Conservation (phyloP, 768 basidiomycete species). For the Mycena latifolia region DNA sequence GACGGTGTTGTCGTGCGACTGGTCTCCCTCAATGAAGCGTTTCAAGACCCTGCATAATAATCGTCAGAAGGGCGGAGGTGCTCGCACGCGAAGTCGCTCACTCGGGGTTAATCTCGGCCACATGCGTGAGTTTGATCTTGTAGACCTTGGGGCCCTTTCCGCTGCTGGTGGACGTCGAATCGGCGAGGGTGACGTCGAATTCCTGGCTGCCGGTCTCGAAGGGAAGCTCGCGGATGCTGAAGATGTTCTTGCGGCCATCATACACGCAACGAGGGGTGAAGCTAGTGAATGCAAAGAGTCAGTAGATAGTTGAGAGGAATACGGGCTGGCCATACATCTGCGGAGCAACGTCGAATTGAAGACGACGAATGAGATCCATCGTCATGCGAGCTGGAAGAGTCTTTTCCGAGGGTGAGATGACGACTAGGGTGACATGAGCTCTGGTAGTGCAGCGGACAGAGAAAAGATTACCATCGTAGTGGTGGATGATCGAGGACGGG, state of each 20-base stretch:
- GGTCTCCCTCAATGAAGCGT: constrained; percentile 67
- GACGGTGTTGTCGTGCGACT: constrained; percentile 66
- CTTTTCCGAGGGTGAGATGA: constrained; percentile 78
- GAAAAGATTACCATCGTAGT: constrained; percentile 77
- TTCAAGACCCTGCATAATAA: constrained; percentile 63
- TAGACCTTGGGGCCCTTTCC: constrained; percentile 71
- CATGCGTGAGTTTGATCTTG: constrained; percentile 69
- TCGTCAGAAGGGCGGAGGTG: not conserved
- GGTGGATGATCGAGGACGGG: constrained; percentile 56
- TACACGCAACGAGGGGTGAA: constrained; percentile 78
- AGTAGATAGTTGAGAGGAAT: too few species aligned
- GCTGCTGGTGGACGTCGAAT: constrained; percentile 46
- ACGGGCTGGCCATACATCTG: too few species aligned
- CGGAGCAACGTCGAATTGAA: constrained; percentile 71
- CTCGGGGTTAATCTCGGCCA: constrained; percentile 68
- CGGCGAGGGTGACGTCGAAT: constrained; percentile 72
- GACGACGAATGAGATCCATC: constrained; percentile 72
- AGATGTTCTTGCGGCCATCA: constrained; percentile 72
- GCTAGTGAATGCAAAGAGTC: not conserved
- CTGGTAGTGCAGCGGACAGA: constrained; percentile 6
- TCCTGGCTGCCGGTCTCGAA: constrained; percentile 68
- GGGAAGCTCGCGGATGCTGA: constrained; percentile 69
- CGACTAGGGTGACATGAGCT: constrained; percentile 46
- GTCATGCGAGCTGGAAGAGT: constrained; percentile 75
- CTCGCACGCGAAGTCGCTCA: constrained; percentile 24